Conservation (phyloP, 2,329 filamentous ascomycete genomes). For the Colletotrichum australisinense region DNA sequence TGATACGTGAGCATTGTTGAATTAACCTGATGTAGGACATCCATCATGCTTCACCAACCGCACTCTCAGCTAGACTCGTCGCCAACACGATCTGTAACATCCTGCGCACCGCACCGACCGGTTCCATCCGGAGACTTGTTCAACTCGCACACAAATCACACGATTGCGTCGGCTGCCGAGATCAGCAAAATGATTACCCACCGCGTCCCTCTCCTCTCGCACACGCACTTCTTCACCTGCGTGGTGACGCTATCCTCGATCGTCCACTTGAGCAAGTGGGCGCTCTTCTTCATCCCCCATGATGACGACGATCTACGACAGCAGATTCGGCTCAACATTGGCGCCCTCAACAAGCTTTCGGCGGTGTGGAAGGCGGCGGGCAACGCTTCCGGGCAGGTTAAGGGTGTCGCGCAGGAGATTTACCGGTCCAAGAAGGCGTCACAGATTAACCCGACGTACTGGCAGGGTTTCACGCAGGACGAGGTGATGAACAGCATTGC, state of each 20-base stretch:
- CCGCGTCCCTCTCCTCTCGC: conserved; percentile 75
- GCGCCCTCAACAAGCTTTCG: conserved; percentile 76
- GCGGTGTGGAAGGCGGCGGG: conserved; percentile 79
- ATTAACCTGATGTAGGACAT: conserved; percentile 53
- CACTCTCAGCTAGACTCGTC: conserved; percentile 79
- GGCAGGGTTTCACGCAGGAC: conserved; percentile 65
- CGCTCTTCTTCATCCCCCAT: conserved; percentile 67
- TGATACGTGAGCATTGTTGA: background rate
- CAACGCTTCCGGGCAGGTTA: conserved; percentile 78
- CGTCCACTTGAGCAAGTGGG: conserved; percentile 85
- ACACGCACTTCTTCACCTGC: conserved; percentile 88
- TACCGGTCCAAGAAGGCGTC: conserved; percentile 69
- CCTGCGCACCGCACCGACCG: conserved; percentile 71
- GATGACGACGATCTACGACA: conserved; percentile 77
- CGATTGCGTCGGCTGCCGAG: conserved; percentile 81
- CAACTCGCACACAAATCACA: conserved; percentile 82
- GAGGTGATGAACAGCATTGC: conserved; percentile 66
- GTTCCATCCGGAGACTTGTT: conserved; percentile 62
- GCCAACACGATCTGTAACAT: conserved; percentile 68
- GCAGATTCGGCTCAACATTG: conserved; percentile 82
- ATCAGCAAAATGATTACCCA: conserved; percentile 82
- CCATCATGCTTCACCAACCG: conserved; percentile 83
- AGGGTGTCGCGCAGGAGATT: conserved; percentile 82
- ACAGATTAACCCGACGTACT: conserved; percentile 64
- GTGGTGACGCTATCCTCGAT: conserved; percentile 83